Percentiles rank a stretch among this genome's conserved stretches.
These are phyloP conservation scores for Lyophyllum shimeji DNA, from an alignment of 768 basidiomycete genomes.

Conservation along the genomic window DNA sequence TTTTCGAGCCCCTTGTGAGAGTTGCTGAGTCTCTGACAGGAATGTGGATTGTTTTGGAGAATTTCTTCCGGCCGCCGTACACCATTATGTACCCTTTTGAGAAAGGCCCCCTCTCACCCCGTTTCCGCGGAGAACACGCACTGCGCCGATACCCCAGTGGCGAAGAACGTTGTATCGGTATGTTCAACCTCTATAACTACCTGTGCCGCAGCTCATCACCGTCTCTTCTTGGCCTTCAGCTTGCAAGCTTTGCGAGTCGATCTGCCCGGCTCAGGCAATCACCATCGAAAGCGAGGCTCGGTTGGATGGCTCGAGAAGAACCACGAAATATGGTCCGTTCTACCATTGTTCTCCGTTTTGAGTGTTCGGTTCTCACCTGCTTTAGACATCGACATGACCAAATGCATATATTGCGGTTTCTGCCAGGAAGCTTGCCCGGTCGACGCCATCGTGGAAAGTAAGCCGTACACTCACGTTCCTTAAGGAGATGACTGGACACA, in stretches of 20 bases:
- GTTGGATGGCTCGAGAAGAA: slow-evolving; percentile 91
- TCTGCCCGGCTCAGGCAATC: slow-evolving; percentile 98
- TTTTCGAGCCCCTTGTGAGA: not conserved
- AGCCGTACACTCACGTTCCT: slow-evolving; percentile 27
- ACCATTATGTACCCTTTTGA: slow-evolving; percentile 99
- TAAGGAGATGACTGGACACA: not conserved
- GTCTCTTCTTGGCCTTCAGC: slow-evolving; percentile 45
- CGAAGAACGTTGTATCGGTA: slow-evolving; percentile 98
- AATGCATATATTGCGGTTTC: slow-evolving; percentile 99
- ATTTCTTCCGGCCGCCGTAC: slow-evolving; percentile 93
- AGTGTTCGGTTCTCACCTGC: slow-evolving; percentile 6
- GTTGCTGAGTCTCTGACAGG: slow-evolving; percentile 47
- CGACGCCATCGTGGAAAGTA: slow-evolving; percentile 99
- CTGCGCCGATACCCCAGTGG: slow-evolving; percentile 95
- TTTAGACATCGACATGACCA: slow-evolving; percentile 98
- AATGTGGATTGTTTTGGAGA: slow-evolving; percentile 96
- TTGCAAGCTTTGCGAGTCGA: slow-evolving; percentile 98
- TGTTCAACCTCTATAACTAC: slow-evolving; percentile 27
- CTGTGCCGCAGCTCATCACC: not conserved
- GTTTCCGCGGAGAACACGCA: slow-evolving; percentile 98
- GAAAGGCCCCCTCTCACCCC: slow-evolving; percentile 95
- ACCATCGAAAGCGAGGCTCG: slow-evolving; percentile 98
- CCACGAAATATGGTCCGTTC: slow-evolving; percentile 89
- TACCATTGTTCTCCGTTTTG: not conserved
- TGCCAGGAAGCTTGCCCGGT: slow-evolving; percentile 99